Percentiles rank a stretch among this genome's conserved stretches.
These are phyloP conservation scores for Cordia subcordata DNA, from an alignment of 257 asterid species.

Conservation along the genomic window DNA sequence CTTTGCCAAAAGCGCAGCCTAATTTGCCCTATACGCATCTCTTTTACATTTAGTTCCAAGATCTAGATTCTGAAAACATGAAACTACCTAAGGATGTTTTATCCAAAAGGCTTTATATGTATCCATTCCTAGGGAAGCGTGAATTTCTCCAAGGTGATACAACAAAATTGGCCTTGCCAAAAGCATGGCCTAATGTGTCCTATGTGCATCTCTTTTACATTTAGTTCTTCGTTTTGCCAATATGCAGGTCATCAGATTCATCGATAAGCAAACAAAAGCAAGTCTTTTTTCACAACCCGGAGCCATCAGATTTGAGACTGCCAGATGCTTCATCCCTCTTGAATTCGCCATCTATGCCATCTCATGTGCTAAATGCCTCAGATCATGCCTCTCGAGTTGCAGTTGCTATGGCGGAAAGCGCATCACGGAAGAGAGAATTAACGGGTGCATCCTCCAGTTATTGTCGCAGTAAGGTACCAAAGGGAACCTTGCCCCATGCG, in stretches of 20 bases:
- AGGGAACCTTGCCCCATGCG: constrained; percentile 52
- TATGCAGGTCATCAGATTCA: constrained; percentile 27
- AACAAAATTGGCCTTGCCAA: no score
- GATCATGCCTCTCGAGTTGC: constrained; percentile 84
- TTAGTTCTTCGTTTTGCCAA: constrained; percentile 8
- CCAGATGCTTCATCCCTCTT: constrained; percentile 79
- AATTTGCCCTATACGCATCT: no score
- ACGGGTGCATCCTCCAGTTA: constrained; percentile 33
- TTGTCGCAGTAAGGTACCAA: constrained; percentile 70
- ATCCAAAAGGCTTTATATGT: no score
- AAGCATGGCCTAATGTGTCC: not conserved
- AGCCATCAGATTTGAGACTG: constrained; percentile 45
- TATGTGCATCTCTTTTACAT: not conserved
- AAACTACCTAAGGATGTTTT: no score
- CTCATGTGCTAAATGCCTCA: constrained; percentile 28
- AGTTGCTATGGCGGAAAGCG: constrained; percentile 74
- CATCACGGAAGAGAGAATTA: constrained; percentile 64
- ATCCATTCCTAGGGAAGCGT: no score
- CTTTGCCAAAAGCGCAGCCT: no score
- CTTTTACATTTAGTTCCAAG: no score
- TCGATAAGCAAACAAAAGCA: constrained; percentile 27
- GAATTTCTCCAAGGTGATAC: no score
- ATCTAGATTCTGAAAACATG: no score
- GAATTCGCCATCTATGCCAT: constrained; percentile 51
- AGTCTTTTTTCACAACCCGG: constrained; percentile 18